These are phyloP conservation scores for Aspergillus flavus DNA, from an alignment of 2,329 filamentous ascomycete species.

Conservation along the genomic window DNA sequence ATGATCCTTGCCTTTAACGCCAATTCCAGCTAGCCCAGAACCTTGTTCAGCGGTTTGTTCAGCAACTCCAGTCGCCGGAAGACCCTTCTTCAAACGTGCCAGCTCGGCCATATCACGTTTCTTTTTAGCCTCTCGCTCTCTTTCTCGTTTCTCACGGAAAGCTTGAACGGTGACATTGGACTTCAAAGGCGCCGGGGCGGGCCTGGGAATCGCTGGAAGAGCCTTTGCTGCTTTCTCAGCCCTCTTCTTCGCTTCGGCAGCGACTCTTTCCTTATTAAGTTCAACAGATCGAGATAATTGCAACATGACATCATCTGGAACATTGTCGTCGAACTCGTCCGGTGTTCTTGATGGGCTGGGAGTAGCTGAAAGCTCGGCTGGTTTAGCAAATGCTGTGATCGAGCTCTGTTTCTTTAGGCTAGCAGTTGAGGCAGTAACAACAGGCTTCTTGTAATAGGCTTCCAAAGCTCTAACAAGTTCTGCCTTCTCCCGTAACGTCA, in stretches of 20 bases:
- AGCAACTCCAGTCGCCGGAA: slow-evolving; percentile 53
- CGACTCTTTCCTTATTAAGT: slow-evolving; percentile 43
- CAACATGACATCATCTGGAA: slow-evolving; percentile 44
- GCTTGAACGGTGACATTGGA: slow-evolving; percentile 48
- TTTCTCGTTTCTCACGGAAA: slow-evolving; percentile 74
- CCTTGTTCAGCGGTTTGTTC: slow-evolving; percentile 71
- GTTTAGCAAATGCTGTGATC: slow-evolving; percentile 43
- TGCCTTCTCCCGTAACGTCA: slow-evolving; percentile 80
- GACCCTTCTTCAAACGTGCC: slow-evolving; percentile 65
- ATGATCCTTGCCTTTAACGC: slow-evolving; percentile 77
- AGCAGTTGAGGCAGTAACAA: slow-evolving; percentile 45
- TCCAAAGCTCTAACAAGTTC: slow-evolving; percentile 71
- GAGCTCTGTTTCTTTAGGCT: slow-evolving; percentile 48
- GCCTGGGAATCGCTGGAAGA: slow-evolving; percentile 29
- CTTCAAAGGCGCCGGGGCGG: slow-evolving; percentile 30
- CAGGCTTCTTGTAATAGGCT: slow-evolving; percentile 49
- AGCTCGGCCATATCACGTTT: slow-evolving; percentile 72
- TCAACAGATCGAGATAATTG: slow-evolving; percentile 47
- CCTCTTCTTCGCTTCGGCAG: slow-evolving; percentile 33
- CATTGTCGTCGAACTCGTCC: slow-evolving; percentile 47
- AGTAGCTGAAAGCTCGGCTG: slow-evolving; percentile 38
- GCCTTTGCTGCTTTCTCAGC: slow-evolving; percentile 27
- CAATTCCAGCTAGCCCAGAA: slow-evolving; percentile 73
- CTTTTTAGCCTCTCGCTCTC: slow-evolving; percentile 73
- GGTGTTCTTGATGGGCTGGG: slow-evolving; percentile 32